Evolutionary conservation across 192 early-diverging fungal genomes (phyloP).

Genomic region (Coemansia sp.): DNA sequence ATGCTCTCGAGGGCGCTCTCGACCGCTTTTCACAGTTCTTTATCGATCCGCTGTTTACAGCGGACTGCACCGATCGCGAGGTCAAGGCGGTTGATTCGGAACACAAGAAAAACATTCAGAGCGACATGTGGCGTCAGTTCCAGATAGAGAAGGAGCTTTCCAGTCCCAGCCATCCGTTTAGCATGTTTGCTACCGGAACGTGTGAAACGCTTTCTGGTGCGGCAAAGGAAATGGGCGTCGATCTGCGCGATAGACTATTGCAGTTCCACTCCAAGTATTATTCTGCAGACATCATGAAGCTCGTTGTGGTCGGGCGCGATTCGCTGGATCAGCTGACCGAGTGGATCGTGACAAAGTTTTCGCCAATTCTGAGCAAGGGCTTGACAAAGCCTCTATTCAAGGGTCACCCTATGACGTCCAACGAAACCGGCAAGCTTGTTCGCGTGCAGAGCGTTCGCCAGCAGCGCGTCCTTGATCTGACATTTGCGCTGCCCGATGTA

Average conservation of each 20-base stretch:
- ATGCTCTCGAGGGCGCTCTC: conserved; percentile 64
- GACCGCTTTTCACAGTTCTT: conserved; percentile 93
- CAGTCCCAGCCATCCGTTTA: conserved; percentile 76
- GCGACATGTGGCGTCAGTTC: conserved; percentile 84
- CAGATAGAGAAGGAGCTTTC: conserved; percentile 84
- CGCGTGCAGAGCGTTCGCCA: conserved; percentile 80
- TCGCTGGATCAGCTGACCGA: conserved; percentile 80
- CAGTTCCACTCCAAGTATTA: conserved; percentile 90
- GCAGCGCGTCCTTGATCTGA: conserved; percentile 73
- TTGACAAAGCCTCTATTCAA: conserved; percentile 68
- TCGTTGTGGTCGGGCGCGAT: conserved; percentile 85
- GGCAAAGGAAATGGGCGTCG: conserved; percentile 67
- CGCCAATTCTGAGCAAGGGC: conserved; percentile 73
- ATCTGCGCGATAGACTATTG: conserved; percentile 80
- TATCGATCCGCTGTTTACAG: conserved; percentile 84
- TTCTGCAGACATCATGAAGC: conserved; percentile 94
- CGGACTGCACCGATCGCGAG: conserved; percentile 89
- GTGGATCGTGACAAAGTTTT: conserved; percentile 82
- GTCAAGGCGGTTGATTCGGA: conserved; percentile 95
- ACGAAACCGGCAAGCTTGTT: conserved; percentile 73
- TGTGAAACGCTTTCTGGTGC: conserved; percentile 70
- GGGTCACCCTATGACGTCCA: conserved; percentile 71
- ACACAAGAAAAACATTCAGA: conserved; percentile 93
- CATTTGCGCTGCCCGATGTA: conserved; percentile 85
- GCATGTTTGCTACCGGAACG: conserved; percentile 91